Conservation (phyloP, 768 basidiomycete species). For the Pisolithus orientalis region DNA sequence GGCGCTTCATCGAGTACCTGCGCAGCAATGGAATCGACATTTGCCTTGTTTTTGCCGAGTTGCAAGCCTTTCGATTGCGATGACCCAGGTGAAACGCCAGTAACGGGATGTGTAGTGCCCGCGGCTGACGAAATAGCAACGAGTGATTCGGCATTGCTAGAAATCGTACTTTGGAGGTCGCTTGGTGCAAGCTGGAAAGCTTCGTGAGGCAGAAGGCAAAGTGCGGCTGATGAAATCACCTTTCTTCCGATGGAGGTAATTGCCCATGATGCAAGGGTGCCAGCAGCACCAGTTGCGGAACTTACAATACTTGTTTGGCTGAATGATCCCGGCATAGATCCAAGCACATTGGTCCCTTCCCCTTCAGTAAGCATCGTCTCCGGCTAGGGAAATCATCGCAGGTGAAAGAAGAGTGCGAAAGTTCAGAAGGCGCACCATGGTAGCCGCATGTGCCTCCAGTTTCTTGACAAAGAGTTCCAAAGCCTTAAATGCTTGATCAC, state of each 20-base stretch:
- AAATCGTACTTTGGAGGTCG: conserved; percentile 69
- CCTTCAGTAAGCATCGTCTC: conserved; percentile 44
- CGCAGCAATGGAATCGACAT: conserved; percentile 39
- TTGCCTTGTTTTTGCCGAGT: conserved; percentile 53
- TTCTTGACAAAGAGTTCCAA: conserved; percentile 82
- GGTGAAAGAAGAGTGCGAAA: conserved; percentile 1
- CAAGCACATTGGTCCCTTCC: conserved; percentile 22
- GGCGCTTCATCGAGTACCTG: conserved; percentile 55
- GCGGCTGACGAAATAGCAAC: conserved; percentile 34
- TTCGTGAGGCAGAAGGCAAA: not conserved
- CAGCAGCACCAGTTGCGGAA: conserved; percentile 86
- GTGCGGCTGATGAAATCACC: conserved; percentile 29
- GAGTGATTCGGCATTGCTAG: conserved; percentile 32
- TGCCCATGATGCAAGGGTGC: conserved; percentile 92
- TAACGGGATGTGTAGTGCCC: not conserved
- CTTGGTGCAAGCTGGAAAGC: conserved; percentile 53
- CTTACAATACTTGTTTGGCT: conserved; percentile 51
- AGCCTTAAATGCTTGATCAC: conserved; percentile 95
- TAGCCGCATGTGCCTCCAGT: conserved; percentile 69
- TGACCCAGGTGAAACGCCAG: conserved; percentile 5
- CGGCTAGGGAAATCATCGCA: conserved; percentile 35
- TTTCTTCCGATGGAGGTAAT: conserved; percentile 85
- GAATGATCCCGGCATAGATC: conserved; percentile 25
- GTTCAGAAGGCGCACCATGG: conserved; percentile 56
- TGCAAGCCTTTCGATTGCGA: conserved; percentile 58